Evolutionary conservation across 108 stramenopile species (phyloP), one percentile per base, ranked within the genome.

Genomic region (Cyclotella atomus): DNA sequence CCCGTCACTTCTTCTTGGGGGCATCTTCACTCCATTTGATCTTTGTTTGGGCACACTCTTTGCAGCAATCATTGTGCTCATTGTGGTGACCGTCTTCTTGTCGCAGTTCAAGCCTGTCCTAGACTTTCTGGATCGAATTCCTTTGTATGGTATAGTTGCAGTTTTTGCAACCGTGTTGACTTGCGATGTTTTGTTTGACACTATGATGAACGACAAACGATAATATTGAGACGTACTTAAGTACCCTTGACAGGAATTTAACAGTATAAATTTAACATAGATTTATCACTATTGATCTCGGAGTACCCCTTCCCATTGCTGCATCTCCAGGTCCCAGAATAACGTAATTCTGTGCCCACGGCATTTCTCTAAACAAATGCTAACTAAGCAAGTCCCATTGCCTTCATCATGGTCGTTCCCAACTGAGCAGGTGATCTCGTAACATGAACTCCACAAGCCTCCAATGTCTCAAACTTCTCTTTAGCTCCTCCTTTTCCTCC

Each of bases 401-500:
- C 99, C 67, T 91, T 83, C 65, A 99, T 68, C 98, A 99, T 99
- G 68, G 96, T 96, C 23, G 70, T 75, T n/a, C 99, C 99, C 36
- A 99, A 67, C 65, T 91, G 90, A 3, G 97, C 97, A 15, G 99
- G 99, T 41, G 94, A 95, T 73, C 95, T 59, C 4, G 96, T 88
- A 43, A 99, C 88, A 75, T 92, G 86, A 60, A 97, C 95, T 34
- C 99, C 99, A 29, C 97, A 98, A 60, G 67, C 85, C 78, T 97
- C 94, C 74, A 99, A 62, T 7, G 99, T 98, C 32, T 63, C 94
- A 70, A 99, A 97, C 83, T 99, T 99, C 43, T 92, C 97, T 23
- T 84, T 84, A 15, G 99, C 99, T 35, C 92, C 94, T 50, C 99
- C 99, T 82, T 98, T 97, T 43, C 99, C 99, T 30, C 99, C 99